Base-by-base conservation (phyloP, 2,329 filamentous ascomycete genomes). In the Hypoxylon sp. region DNA sequence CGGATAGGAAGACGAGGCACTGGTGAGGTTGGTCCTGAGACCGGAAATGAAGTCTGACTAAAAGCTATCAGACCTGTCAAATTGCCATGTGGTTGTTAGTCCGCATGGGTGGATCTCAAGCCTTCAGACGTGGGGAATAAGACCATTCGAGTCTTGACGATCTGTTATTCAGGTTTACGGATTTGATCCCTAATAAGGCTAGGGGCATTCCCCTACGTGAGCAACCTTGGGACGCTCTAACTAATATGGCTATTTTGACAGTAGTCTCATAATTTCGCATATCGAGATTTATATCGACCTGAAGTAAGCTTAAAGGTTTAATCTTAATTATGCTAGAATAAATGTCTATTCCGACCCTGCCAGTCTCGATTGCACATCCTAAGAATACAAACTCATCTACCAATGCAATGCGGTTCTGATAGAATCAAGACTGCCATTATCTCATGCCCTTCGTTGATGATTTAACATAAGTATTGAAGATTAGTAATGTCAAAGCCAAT, bases 71-170 rank as follows among this genome's bases (percentile, higher is more conserved):
- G 64, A 60, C 67, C 55, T 67, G 67, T 45, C 53, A 65, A 50
- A 58, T 61, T 66, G 62, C 65, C 68, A 71, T 69, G 68, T 69
- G 63, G 50, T 69, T 21, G 46, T 53, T 62, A 61, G 52, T 10
- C 36, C 50, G 25, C 17, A 51, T 11, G 50, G n/a, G 62, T 65
- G 65, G 62, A 61, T 63, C 55, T 59, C 30, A 21, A 65, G 43
- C 43, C 51, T 57, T 61, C 57, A 48, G 57, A 60, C 68, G 63
- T 71, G 68, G 66, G 68, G 68, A 71, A 69, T 67, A 51, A 71
- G 66, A 38, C 60, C 63, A 69, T 32, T 45, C 30, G 17, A 41
- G 34, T 56, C 34, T 36, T 48, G 52, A 59, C 34, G 55, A 61
- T 60, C 50, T 13, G 56, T 52, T 59, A 34, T 67, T 66, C 32